These are phyloP conservation scores for Dryas alaskensis DNA, from an alignment of 306 rosid species.

Conservation along the genomic window DNA sequence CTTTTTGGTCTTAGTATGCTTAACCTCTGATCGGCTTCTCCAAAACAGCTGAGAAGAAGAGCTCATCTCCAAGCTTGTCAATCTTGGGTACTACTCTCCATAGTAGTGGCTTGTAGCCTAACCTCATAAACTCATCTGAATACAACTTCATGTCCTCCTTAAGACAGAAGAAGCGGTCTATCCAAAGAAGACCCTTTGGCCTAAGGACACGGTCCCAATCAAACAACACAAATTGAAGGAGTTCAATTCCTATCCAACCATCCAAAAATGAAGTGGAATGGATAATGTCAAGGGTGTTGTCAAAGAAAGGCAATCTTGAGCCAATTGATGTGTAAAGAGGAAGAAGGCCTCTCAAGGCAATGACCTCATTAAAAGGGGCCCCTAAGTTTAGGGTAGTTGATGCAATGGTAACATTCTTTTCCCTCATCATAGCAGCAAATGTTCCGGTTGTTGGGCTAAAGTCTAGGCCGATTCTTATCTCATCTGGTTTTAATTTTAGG, in stretches of 20 bases:
- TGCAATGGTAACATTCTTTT: constrained; percentile 19
- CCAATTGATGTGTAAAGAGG: constrained; percentile 23
- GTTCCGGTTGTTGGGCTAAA: constrained; percentile 12
- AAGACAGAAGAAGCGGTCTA: constrained; percentile 22
- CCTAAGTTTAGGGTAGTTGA: constrained; percentile 23
- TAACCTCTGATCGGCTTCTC: constrained; percentile 24
- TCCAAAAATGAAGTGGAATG: constrained; percentile 30
- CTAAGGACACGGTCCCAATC: constrained; percentile 20
- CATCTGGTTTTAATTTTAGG: constrained; percentile 5
- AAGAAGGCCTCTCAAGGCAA: constrained; percentile 28
- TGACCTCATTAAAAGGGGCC: constrained; percentile 25
- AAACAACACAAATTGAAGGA: constrained; percentile 24
- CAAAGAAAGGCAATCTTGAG: constrained; percentile 22
- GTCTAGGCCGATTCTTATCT: constrained; percentile 21
- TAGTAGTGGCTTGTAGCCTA: constrained; percentile 11
- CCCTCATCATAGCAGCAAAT: constrained; percentile 27
- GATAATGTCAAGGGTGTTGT: constrained; percentile 21
- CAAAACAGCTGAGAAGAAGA: constrained; percentile 24
- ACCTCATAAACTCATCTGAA: constrained; percentile 16
- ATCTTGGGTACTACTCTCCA: constrained; percentile 19
- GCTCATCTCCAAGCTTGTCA: constrained; percentile 25
- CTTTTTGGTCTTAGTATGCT: neutral
- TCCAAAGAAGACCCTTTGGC: constrained; percentile 24
- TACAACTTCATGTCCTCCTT: constrained; percentile 17
- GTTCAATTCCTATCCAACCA: constrained; percentile 21